Conservation (phyloP, 345 rosid genomes). For the Salix caprea region DNA sequence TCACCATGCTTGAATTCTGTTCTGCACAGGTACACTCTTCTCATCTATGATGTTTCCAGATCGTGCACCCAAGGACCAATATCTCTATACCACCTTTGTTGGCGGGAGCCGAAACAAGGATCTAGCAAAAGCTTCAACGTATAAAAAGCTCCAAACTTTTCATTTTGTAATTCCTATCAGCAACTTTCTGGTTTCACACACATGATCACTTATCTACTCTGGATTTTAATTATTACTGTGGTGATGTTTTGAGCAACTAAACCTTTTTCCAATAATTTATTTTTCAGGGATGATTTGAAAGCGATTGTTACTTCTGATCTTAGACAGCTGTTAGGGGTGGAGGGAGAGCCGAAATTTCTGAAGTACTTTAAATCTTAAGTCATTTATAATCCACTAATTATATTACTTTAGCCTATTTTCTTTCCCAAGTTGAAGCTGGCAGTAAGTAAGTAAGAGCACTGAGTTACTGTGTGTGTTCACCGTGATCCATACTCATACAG, state of each 20-base stretch:
- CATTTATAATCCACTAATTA: not conserved
- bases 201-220: not conserved
- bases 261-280: not conserved
- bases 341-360: constrained; percentile 79
- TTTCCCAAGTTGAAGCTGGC: not conserved
- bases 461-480: constrained; percentile 2
- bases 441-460: not conserved
- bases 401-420: not conserved
- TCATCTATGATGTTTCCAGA: constrained; percentile 96
- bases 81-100: constrained; percentile 88
- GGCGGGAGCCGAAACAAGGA: constrained; percentile 90
- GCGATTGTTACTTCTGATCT: constrained; percentile 81
- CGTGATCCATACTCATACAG: not conserved
- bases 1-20: not conserved
- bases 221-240: not conserved
- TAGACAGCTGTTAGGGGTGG: constrained; percentile 70
- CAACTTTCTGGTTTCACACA: not conserved
- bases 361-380: constrained; percentile 43
- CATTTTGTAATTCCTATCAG: not conserved
- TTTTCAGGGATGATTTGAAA: constrained; percentile 63
- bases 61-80: constrained; percentile 61
- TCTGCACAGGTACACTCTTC: constrained; percentile 73
- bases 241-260: not conserved
- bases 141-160: constrained; percentile 18
- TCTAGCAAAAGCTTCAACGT: constrained; percentile 83